These are phyloP conservation scores for Filobasidium wieringae DNA, from an alignment of 768 basidiomycete genomes.

Conservation along the genomic window DNA sequence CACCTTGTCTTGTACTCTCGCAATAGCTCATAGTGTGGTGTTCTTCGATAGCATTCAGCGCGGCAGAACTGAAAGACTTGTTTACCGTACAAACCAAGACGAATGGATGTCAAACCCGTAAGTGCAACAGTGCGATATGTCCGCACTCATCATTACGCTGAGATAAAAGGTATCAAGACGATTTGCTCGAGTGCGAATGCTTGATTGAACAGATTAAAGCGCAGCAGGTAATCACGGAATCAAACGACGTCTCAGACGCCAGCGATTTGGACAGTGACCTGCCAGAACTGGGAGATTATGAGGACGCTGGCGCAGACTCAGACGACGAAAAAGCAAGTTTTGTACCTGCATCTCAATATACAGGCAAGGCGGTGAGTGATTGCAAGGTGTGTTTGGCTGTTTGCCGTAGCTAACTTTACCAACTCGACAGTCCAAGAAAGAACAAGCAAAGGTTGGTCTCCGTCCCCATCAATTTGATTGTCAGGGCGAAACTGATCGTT, in stretches of 20 bases:
- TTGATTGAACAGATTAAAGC: slow-evolving; percentile 30
- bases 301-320: slow-evolving; percentile 18
- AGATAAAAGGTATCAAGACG: too few species aligned
- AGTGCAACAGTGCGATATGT: slow-evolving; percentile 2
- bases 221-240: slow-evolving; percentile 5
- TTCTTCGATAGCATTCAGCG: slow-evolving; percentile 25
- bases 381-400: not conserved
- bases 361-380: slow-evolving; percentile 31
- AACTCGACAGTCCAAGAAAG: slow-evolving; percentile 21
- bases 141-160: not conserved
- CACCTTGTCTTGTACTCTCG: not conserved
- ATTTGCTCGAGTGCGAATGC: slow-evolving; percentile 67
- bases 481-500: not conserved
- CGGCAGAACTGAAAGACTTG: slow-evolving; percentile 68
- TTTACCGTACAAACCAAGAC: slow-evolving; percentile 75
- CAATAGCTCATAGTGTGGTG: slow-evolving; percentile 3
- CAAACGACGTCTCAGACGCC: not conserved
- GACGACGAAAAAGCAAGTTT: slow-evolving; percentile 22
- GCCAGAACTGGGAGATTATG: slow-evolving; percentile 3
- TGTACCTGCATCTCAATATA: slow-evolving; percentile 28
- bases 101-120: slow-evolving; percentile 62
- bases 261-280: slow-evolving; percentile 1
- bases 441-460: slow-evolving; percentile 23
- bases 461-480: not conserved
- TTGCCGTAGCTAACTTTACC: not conserved